Evolutionary conservation across 257 asterid species (phyloP).

Genomic region (Sherardia arvensis): DNA sequence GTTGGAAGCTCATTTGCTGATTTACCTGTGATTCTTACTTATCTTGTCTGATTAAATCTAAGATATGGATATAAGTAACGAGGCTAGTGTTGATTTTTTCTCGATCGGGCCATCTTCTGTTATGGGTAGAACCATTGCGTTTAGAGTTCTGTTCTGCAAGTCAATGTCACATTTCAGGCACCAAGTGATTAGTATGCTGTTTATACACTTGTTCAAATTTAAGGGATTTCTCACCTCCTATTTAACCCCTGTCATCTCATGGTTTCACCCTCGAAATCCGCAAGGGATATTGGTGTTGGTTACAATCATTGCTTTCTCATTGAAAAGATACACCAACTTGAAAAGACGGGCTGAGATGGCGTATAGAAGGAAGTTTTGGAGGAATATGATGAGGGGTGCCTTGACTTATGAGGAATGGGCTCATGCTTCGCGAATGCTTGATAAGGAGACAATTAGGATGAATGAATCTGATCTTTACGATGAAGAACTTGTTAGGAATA

Average conservation of each 20-base stretch:
- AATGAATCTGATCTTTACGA: constrained; percentile 75
- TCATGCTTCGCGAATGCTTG: constrained; percentile 90
- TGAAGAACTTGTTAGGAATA: constrained; percentile 75
- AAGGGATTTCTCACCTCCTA: constrained; percentile 28
- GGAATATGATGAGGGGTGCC: constrained; percentile 90
- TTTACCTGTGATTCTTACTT: background rate
- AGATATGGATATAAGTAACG: constrained; percentile 82
- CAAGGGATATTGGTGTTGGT: constrained; percentile 80
- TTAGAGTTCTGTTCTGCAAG: constrained; percentile 74
- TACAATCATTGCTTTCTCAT: constrained; percentile 58
- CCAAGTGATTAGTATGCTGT: constrained; percentile 24
- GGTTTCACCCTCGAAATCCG: constrained; percentile 92
- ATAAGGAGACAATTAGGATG: constrained; percentile 61
- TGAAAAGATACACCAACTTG: constrained; percentile 73
- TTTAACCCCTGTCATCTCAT: constrained; percentile 51
- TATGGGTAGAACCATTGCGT: constrained; percentile 76
- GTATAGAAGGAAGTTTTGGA: constrained; percentile 85
- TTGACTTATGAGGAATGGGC: constrained; percentile 96
- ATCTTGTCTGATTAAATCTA: too few species aligned
- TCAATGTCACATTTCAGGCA: constrained; percentile 66
- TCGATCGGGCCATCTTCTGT: constrained; percentile 79
- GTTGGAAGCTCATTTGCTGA: constrained; percentile 9
- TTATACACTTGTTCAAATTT: constrained; percentile 28
- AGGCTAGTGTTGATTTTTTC: constrained; percentile 80
- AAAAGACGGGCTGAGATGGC: constrained; percentile 82